Evolutionary conservation across 2,329 filamentous ascomycete genomes (phyloP).

Genomic region (Beauveria brongniartii): DNA sequence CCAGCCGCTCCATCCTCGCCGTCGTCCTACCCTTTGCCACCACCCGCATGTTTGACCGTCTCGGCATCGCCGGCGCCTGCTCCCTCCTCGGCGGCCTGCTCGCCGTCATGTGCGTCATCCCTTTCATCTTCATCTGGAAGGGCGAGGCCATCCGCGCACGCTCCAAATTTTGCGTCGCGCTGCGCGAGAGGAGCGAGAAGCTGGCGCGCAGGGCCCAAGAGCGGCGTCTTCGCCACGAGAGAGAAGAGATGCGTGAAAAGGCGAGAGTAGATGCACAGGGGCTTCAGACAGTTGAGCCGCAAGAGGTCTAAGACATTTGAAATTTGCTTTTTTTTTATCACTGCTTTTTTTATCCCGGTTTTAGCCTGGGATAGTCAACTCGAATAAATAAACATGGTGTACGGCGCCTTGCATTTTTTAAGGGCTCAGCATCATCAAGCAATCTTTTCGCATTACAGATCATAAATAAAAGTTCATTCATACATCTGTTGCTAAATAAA

Average conservation of each 20-base stretch:
- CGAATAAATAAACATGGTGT: not conserved
- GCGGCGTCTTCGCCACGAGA: constrained; percentile 22
- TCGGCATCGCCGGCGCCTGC: constrained; percentile 43
- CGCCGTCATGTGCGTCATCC: constrained; percentile 41
- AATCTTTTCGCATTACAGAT: not conserved
- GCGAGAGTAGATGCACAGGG: constrained; percentile 3
- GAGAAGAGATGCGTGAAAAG: constrained; percentile 17
- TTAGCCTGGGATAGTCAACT: not conserved
- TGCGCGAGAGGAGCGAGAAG: constrained; percentile 43
- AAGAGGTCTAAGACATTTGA: not conserved
- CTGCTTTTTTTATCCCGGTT: not conserved
- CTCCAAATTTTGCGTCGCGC: constrained; percentile 54
- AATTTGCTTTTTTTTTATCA: not conserved
- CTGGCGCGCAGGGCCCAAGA: constrained; percentile 33
- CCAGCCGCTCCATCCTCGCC: constrained; percentile 86
- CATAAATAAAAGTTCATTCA: not conserved
- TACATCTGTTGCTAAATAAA: constrained; percentile 5
- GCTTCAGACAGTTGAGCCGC: not conserved
- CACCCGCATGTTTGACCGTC: constrained; percentile 37
- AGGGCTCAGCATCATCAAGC: not conserved
- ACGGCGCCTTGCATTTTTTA: not conserved
- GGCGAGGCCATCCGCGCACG: constrained; percentile 46
- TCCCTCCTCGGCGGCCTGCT: constrained; percentile 44
- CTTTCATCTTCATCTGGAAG: constrained; percentile 47
- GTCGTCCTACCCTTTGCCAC: constrained; percentile 57